A percentile compares a stretch with the other conserved stretches of the same genome.
phyloP scores from a whole-genome alignment of 2,329 filamentous ascomycete genomes.

The Alternaria brassicae region DNA sequence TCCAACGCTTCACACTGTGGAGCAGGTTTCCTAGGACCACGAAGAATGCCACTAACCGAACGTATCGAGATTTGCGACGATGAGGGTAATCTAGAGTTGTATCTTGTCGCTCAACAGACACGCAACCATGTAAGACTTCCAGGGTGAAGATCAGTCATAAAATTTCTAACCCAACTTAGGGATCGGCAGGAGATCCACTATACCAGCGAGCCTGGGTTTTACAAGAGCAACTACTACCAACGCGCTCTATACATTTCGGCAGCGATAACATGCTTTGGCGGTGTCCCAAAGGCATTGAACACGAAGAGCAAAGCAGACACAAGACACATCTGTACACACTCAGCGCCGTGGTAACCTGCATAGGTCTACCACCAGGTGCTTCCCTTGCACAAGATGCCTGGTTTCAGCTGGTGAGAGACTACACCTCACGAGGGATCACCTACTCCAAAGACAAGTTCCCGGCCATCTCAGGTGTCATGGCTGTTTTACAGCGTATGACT shows the following conservation, averaged over 20 bases:
- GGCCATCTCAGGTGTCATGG: constrained; percentile 11
- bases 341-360: not conserved
- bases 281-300: not conserved
- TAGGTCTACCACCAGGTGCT: not conserved
- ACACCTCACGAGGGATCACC: constrained; percentile 15
- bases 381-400: not conserved
- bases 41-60: not conserved
- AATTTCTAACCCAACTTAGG: not conserved
- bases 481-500: constrained; percentile 5
- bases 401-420: constrained; percentile 8
- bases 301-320: not conserved
- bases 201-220: not conserved
- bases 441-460: constrained; percentile 18
- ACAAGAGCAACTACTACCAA: not conserved
- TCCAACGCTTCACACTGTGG: constrained; percentile 8
- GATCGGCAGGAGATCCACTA: not conserved
- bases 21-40: constrained; percentile 9
- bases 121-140: not conserved
- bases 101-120: not conserved
- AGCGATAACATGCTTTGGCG: not conserved
- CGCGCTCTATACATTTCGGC: not conserved
- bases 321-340: not conserved
- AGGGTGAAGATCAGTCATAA: too few species aligned
- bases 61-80: constrained; percentile 2
- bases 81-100: not conserved